Base-by-base conservation (phyloP, 768 basidiomycete genomes). In the Mycena filopes region DNA sequence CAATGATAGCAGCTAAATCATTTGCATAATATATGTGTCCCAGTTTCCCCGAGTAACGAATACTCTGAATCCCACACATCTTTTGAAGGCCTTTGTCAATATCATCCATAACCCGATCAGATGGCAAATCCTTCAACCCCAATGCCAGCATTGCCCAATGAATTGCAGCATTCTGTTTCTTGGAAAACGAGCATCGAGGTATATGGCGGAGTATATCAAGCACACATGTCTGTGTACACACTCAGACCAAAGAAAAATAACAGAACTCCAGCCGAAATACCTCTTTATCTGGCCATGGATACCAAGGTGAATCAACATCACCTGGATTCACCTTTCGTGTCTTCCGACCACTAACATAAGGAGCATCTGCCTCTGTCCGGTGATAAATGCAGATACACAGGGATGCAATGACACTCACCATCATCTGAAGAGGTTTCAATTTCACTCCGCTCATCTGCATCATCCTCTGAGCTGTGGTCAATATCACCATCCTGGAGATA, bases 21-120 rank as follows among this genome's bases (percentile, higher is more conserved):
- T 74, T 74, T 4, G 67, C 67, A 58, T 71, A 72, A 38, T 68
- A 74, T n/a, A 38, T 41, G 40, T 72, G 65, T 3, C 65, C 70
- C n/a, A 72, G 54, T 16, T 68, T 67, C 10, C 73, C 73, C 4
- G 51, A 25, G 55, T 71, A 74, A 23, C 60, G 59, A 18, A 74
- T 65, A 33, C 65, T 65, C 25, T 56, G 38, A n/a, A 72, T 60
- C 0, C 72, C 71, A 33, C 70, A 72, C 23, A 69, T 21, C 13
- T 53, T 56, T 36, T 72, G 71, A 29, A 74, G 62, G 1, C 55
- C 47, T 21, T 50, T 58, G 40, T 73, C 58, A 29, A 67, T 45
- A 23, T 66, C 58, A 36, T 71, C 62, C 62, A 73, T 51, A 7
- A 62, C 49, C 21, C 38, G 45, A 18, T 60, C 55, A 4, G 50